Evolutionary conservation across 176 grass and related monocot species (phyloP).

Genomic region (Juncus inflexus): DNA sequence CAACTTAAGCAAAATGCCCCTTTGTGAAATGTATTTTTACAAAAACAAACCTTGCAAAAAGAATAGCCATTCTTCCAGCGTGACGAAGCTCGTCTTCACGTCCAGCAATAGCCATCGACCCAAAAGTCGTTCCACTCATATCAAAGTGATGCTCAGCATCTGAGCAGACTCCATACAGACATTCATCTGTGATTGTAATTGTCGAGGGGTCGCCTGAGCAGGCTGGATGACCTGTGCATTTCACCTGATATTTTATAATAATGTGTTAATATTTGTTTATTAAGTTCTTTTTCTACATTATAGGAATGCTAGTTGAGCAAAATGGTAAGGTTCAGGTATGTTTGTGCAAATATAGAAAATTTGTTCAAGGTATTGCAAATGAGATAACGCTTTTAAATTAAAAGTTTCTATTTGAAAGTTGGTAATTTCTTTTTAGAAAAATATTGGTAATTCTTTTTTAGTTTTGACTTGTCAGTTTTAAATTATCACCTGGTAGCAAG

Average conservation of each 20-base stretch:
- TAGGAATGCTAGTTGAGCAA: too few relatives aligned
- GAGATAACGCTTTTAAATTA: too few relatives aligned
- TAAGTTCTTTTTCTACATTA: background rate
- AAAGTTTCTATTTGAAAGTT: too few relatives aligned
- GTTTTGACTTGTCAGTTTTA: background rate
- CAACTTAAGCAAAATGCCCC: background rate
- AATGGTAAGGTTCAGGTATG: too few relatives aligned
- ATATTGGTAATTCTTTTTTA: conserved; percentile 16
- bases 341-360: too few relatives aligned
- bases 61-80: conserved; percentile 77
- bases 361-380: too few relatives aligned
- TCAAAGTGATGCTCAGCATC: conserved; percentile 58
- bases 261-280: background rate
- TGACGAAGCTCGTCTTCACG: conserved; percentile 70
- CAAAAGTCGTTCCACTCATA: conserved; percentile 83
- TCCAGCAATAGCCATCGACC: conserved; percentile 52
- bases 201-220: conserved; percentile 54
- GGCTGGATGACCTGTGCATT: conserved; percentile 39
- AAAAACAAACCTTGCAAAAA: conserved; percentile 52
- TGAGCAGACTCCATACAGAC: conserved; percentile 56
- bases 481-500: conserved; percentile 63
- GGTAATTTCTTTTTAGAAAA: too few relatives aligned
- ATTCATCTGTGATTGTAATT: conserved; percentile 71
- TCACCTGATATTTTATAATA: conserved; percentile 44
- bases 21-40: background rate